These are phyloP conservation scores for Endogone sp. DNA, from an alignment of 192 early-diverging fungal genomes.

Conservation along the genomic window DNA sequence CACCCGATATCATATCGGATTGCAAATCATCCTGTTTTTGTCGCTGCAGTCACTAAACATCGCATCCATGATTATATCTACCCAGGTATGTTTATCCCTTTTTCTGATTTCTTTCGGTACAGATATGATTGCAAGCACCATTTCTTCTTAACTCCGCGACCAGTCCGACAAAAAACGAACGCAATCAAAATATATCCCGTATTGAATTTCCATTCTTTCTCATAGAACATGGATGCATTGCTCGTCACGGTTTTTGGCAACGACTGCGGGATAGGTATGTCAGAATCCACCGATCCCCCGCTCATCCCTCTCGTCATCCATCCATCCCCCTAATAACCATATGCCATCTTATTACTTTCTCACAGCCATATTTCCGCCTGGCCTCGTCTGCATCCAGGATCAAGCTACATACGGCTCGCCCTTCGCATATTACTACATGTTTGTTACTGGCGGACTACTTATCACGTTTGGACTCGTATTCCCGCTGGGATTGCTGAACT, in stretches of 20 bases:
- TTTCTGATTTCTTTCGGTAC: no score
- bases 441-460: conserved; percentile 58
- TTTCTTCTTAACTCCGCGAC: no score
- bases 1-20: conserved; percentile 49
- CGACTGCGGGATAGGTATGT: conserved; percentile 62
- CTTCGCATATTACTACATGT: conserved; percentile 22
- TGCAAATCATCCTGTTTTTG: conserved; percentile 62
- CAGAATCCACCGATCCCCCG: no score
- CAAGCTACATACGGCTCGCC: no score
- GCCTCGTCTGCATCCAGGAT: no score
- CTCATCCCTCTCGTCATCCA: no score
- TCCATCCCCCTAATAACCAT: no score
- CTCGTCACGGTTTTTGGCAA: conserved; percentile 51
- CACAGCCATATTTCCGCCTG: no score
- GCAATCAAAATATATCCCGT: no score
- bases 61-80: conserved; percentile 63
- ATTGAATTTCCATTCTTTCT: neutral
- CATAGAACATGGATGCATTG: conserved; percentile 62
- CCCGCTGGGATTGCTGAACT: conserved; percentile 56
- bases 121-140: no score
- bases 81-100: conserved; percentile 41
- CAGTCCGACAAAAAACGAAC: no score
- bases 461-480: conserved; percentile 44
- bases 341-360: no score
- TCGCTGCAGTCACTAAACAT: conserved; percentile 69